These are phyloP conservation scores for Gastrolobium bilobum DNA, from an alignment of 306 rosid species.

Conservation along the genomic window DNA sequence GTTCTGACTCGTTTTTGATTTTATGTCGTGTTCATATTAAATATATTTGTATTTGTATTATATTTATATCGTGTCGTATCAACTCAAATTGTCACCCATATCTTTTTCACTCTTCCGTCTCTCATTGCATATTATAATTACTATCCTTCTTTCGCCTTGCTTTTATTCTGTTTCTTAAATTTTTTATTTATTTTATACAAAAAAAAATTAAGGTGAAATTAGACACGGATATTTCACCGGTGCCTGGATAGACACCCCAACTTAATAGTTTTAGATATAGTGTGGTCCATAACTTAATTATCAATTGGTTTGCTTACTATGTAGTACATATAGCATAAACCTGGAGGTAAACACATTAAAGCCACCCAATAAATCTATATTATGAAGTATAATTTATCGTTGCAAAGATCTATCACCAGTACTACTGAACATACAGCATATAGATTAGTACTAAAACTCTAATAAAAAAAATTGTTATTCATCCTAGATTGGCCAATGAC, in stretches of 20 bases:
- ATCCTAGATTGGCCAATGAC: not conserved
- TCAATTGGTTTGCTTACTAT: not conserved
- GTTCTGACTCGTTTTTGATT: too few relatives aligned
- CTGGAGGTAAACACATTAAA: slow-evolving; percentile 1
- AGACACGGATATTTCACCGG: too few relatives aligned
- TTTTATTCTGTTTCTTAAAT: not conserved
- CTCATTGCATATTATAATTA: not conserved
- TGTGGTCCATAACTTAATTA: not conserved
- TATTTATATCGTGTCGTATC: too few relatives aligned
- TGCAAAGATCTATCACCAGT: not conserved
- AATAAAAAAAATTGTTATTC: not conserved
- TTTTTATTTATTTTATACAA: too few relatives aligned
- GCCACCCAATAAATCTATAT: not conserved
- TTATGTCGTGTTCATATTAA: too few relatives aligned
- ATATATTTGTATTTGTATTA: too few relatives aligned
- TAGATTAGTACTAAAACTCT: slow-evolving; percentile 6
- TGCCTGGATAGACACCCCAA: too few relatives aligned
- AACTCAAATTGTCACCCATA: too few relatives aligned
- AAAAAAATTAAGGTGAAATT: too few relatives aligned
- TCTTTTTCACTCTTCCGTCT: slow-evolving; percentile 3
- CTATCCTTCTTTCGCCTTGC: not conserved
- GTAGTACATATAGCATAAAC: not conserved
- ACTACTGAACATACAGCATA: not conserved
- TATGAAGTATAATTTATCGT: not conserved
- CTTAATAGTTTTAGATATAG: not conserved